A percentile compares a stretch with the other conserved stretches of the same genome.
These are phyloP conservation scores for Lentinula guzmanii DNA, from an alignment of 768 basidiomycete genomes.

Conservation along the genomic window DNA sequence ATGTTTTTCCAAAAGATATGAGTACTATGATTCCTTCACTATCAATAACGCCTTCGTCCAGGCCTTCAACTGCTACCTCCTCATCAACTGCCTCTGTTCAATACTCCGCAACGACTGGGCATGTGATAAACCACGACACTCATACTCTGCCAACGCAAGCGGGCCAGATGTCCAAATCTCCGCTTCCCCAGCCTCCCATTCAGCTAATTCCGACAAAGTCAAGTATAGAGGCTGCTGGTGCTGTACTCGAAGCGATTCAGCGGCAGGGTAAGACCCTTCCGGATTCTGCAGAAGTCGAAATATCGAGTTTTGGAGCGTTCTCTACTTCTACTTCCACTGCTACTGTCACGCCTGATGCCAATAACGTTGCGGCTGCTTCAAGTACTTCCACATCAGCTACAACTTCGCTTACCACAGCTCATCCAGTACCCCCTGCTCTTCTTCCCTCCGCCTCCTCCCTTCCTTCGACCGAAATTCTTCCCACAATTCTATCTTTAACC, in stretches of 20 bases:
- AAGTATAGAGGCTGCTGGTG: not conserved
- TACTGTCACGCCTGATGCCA: not conserved
- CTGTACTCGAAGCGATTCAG: not conserved
- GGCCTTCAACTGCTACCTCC: constrained; percentile 4
- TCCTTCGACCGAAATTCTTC: constrained; percentile 11
- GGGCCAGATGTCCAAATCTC: not conserved
- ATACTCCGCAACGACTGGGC: too few relatives aligned
- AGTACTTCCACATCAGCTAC: not conserved
- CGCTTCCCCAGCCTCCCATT: not conserved
- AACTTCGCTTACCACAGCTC: too few relatives aligned
- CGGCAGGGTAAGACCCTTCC: not conserved
- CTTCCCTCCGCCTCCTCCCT: constrained; percentile 3
- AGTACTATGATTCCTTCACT: not conserved
- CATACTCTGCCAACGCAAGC: not conserved
- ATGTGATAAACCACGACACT: too few relatives aligned
- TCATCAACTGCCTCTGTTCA: constrained; percentile 1
- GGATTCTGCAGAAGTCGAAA: not conserved
- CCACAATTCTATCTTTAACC: constrained; percentile 19
- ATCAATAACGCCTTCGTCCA: constrained; percentile 7
- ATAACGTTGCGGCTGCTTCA: not conserved
- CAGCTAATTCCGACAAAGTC: not conserved
- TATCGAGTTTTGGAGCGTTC: not conserved
- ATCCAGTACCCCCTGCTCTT: not conserved
- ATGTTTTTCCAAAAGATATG: not conserved
- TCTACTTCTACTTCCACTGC: not conserved